Conservation (phyloP, 2,329 filamentous ascomycete genomes). For the Botryotinia globosa region DNA sequence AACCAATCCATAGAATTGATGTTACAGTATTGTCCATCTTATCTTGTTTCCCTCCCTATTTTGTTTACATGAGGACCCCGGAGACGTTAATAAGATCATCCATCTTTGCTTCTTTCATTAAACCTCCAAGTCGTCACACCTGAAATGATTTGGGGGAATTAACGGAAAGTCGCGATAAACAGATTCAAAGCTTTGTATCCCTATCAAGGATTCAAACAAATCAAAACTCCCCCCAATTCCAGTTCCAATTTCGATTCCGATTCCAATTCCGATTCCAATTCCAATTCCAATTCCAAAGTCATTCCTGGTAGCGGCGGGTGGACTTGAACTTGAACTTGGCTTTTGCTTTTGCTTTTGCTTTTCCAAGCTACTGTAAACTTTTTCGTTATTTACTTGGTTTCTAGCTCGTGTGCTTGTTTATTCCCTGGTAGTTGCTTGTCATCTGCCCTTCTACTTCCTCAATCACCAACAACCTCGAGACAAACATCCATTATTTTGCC, state of each 20-base stretch:
- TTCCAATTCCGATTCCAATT: background rate
- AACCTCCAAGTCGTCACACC: background rate
- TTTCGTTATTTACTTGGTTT: background rate
- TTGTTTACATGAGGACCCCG: background rate
- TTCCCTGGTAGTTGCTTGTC: constrained; percentile 3
- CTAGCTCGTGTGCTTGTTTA: background rate
- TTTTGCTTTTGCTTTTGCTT: constrained; percentile 6
- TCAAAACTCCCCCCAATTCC: background rate
- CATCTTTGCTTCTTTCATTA: background rate
- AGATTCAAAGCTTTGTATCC: constrained; percentile 2
- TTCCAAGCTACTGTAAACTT: background rate
- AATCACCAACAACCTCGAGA: constrained; percentile 11
- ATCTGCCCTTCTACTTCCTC: background rate
- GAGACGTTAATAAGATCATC: background rate
- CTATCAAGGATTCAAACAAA: background rate
- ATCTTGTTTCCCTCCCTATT: background rate
- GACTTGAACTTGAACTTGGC: background rate
- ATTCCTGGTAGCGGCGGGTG: constrained; percentile 5
- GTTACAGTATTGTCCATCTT: background rate
- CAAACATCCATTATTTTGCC: constrained; percentile 7
- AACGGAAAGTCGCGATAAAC: constrained; percentile 12
- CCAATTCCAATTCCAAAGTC: background rate
- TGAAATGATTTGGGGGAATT: background rate
- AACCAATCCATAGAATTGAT: background rate
- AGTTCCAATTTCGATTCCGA: background rate